Conservation (phyloP, 768 basidiomycete species). For the Russula vinacea region DNA sequence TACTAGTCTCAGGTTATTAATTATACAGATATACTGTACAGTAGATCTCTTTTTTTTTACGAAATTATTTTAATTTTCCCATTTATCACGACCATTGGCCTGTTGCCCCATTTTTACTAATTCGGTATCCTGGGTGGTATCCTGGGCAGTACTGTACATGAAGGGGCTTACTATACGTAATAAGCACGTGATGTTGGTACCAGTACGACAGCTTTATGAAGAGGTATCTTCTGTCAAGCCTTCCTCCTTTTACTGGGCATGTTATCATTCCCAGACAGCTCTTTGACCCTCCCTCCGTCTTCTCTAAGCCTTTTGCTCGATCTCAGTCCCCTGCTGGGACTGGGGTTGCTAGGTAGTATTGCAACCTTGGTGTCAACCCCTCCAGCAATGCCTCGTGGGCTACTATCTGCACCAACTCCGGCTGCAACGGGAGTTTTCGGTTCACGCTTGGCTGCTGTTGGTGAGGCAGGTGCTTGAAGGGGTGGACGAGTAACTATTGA, state of each 20-base stretch:
- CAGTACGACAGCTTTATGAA: background rate
- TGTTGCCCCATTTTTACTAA: no score
- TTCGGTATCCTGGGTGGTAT: no score
- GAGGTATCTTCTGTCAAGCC: background rate
- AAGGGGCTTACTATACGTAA: no score
- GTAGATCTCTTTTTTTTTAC: no score
- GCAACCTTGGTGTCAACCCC: background rate
- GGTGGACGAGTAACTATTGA: background rate
- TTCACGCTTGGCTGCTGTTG: slow-evolving; percentile 11
- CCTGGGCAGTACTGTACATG: no score
- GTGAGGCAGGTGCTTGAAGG: slow-evolving; percentile 12
- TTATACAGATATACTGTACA: no score
- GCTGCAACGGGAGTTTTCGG: background rate
- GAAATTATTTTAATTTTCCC: no score
- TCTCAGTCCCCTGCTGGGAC: slow-evolving; percentile 4
- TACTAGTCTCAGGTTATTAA: no score
- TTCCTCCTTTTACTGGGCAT: slow-evolving; percentile 14
- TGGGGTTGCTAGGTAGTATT: background rate
- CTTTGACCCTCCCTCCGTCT: background rate
- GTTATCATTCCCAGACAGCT: background rate
- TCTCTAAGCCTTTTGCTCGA: slow-evolving; percentile 15
- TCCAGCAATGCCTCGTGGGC: background rate
- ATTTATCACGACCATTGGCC: no score
- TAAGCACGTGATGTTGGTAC: no score
- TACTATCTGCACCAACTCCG: background rate